Conservation (phyloP, 352 stramenopile genomes). For the Globisporangium canariense region DNA sequence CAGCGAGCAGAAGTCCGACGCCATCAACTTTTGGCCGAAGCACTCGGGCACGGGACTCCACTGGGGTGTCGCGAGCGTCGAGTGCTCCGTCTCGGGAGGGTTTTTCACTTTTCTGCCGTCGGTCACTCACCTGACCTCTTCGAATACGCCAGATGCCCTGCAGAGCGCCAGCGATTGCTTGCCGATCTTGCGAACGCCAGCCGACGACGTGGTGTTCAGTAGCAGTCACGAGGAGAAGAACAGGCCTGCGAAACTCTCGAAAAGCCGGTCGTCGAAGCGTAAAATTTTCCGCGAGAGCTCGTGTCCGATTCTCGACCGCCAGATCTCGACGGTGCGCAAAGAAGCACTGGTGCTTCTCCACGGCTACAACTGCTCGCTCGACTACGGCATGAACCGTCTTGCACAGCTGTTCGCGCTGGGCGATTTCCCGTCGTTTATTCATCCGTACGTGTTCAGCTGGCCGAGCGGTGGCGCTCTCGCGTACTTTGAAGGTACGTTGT, state of each 20-base stretch:
- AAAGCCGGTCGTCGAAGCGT: slow-evolving; percentile 19
- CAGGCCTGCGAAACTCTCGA: slow-evolving; percentile 2
- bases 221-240: slow-evolving; percentile 17
- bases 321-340: slow-evolving; percentile 1
- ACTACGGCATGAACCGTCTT: slow-evolving; percentile 30
- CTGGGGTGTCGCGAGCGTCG: slow-evolving; percentile 80
- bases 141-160: slow-evolving; percentile 28
- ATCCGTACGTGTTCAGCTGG: slow-evolving; percentile 47
- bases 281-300: slow-evolving; percentile 24
- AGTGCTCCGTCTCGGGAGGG: slow-evolving; percentile 68
- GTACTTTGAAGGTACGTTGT: slow-evolving; percentile 30
- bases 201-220: slow-evolving; percentile 52
- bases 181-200: slow-evolving; percentile 36
- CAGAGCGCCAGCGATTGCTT: slow-evolving; percentile 39
- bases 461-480: slow-evolving; percentile 30
- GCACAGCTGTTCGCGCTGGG: slow-evolving; percentile 31
- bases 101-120: slow-evolving; percentile 71
- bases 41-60: slow-evolving; percentile 37
- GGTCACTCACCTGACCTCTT: slow-evolving; percentile 50
- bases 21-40: slow-evolving; percentile 51
- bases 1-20: slow-evolving; percentile 26
- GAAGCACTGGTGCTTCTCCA: slow-evolving; percentile 36
- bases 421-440: slow-evolving; percentile 34
- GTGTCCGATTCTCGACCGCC: slow-evolving; percentile 14
- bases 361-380: slow-evolving; percentile 36